phyloP scores from a whole-genome alignment of 495 filamentous ascomycete genomes.

The Neurospora pannonica region DNA sequence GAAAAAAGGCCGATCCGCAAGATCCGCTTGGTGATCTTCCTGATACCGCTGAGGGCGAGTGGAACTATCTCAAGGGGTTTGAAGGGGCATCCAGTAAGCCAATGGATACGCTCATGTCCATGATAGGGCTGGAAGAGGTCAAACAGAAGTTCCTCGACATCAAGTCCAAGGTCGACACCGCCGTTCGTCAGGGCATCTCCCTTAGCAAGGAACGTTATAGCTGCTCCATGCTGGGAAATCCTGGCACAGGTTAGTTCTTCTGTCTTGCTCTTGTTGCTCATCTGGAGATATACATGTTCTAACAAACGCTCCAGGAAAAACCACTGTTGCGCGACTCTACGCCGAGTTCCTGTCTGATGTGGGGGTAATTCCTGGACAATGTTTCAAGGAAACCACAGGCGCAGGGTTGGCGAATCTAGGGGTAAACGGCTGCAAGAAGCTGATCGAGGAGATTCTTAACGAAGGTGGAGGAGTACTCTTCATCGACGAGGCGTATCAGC shows the following conservation, averaged over 20 bases:
- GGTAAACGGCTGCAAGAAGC: slow-evolving; percentile 44
- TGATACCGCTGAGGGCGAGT: slow-evolving; percentile 38
- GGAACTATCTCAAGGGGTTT: slow-evolving; percentile 49
- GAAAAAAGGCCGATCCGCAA: not conserved
- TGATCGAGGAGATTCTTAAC: slow-evolving; percentile 47
- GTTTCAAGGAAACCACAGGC: slow-evolving; percentile 60
- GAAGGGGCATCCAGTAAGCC: slow-evolving; percentile 41
- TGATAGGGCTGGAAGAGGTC: slow-evolving; percentile 65
- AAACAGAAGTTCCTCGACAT: slow-evolving; percentile 56
- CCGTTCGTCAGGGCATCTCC: slow-evolving; percentile 45
- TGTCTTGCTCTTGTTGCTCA: not conserved
- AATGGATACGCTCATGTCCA: slow-evolving; percentile 57
- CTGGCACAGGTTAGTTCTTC: slow-evolving; percentile 58
- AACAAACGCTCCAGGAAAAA: slow-evolving; percentile 50
- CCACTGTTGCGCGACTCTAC: slow-evolving; percentile 71
- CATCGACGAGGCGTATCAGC: slow-evolving; percentile 72
- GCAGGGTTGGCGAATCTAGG: slow-evolving; percentile 56
- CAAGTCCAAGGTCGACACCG: slow-evolving; percentile 57
- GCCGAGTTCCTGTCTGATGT: slow-evolving; percentile 56
- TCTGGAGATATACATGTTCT: not conserved
- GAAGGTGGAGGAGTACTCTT: slow-evolving; percentile 62
- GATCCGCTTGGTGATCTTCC: not conserved
- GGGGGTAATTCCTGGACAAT: slow-evolving; percentile 43
- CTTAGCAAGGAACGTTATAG: slow-evolving; percentile 53
- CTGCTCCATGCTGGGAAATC: slow-evolving; percentile 63